A percentile compares a stretch with the other conserved stretches of the same genome.
These are phyloP conservation scores for Berberis vulgaris DNA, from an alignment of 164 flowering plant species.

Conservation along the genomic window DNA sequence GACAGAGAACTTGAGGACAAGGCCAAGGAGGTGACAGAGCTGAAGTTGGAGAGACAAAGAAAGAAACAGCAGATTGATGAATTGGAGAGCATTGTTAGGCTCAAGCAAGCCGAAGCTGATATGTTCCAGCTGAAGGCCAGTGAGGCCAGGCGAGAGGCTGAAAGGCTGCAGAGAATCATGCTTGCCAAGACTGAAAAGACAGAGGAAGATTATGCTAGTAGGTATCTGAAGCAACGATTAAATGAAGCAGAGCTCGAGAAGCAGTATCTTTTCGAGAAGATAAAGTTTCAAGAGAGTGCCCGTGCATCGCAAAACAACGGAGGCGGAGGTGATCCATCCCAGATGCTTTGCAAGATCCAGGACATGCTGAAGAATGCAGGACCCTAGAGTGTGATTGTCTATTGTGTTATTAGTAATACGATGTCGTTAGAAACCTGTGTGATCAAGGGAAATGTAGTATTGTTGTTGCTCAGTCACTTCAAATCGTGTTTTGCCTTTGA, in stretches of 20 bases:
- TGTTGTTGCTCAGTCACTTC: no score
- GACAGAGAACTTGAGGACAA: conserved; percentile 87
- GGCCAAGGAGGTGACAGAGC: conserved; percentile 63
- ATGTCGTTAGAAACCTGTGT: no score
- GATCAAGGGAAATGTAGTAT: no score
- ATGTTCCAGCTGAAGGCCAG: conserved; percentile 95
- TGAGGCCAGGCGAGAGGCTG: conserved; percentile 95
- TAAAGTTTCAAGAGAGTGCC: conserved; percentile 83
- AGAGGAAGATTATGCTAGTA: conserved; percentile 89
- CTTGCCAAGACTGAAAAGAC: conserved; percentile 81
- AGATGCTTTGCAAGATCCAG: conserved; percentile 56
- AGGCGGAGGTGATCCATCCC: conserved; percentile 53
- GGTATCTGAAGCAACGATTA: conserved; percentile 72
- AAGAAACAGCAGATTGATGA: conserved; percentile 84
- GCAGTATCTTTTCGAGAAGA: conserved; percentile 82
- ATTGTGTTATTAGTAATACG: no score
- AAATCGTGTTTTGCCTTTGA: no score
- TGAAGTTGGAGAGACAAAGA: conserved; percentile 68
- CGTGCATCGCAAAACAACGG: conserved; percentile 43
- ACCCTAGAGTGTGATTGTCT: conserved; percentile 35
- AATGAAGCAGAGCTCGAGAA: conserved; percentile 97
- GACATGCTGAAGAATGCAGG: conserved; percentile 54
- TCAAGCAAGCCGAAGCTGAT: conserved; percentile 93
- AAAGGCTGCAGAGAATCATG: conserved; percentile 75
- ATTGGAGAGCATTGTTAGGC: conserved; percentile 81